phyloP scores from a whole-genome alignment of 2,329 filamentous ascomycete species.

The Aspergillus neoniger region DNA sequence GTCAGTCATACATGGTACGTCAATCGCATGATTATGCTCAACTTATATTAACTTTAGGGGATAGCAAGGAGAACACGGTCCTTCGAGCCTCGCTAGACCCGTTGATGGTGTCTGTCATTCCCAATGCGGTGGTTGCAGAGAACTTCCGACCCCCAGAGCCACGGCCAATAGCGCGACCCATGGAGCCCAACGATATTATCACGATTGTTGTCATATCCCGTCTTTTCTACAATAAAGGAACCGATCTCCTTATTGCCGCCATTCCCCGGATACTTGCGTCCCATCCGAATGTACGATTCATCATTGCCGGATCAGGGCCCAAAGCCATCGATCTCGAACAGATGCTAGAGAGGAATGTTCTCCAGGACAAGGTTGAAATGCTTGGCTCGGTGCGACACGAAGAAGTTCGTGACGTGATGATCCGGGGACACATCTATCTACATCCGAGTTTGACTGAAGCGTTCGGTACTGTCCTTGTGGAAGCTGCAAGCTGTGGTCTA shows the following conservation, averaged over 20 bases:
- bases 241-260: constrained; percentile 91
- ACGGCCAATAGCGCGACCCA: constrained; percentile 61
- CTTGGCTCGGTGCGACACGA: constrained; percentile 91
- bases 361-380: constrained; percentile 92
- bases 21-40: background rate
- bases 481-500: constrained; percentile 90
- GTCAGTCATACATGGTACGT: constrained; percentile 92
- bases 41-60: constrained; percentile 8
- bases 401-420: constrained; percentile 96
- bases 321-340: constrained; percentile 98
- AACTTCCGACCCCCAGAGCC: constrained; percentile 77
- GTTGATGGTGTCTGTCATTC: constrained; percentile 95
- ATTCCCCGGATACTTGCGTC: constrained; percentile 88
- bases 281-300: constrained; percentile 91
- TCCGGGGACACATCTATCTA: constrained; percentile 92
- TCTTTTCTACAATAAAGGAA: constrained; percentile 98
- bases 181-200: constrained; percentile 82
- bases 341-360: constrained; percentile 91
- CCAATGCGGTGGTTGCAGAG: constrained; percentile 94
- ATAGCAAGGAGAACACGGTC: constrained; percentile 95
- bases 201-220: constrained; percentile 97
- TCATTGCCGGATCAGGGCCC: constrained; percentile 92
- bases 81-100: constrained; percentile 91
- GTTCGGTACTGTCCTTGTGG: constrained; percentile 96
- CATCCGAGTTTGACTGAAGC: constrained; percentile 94